phyloP scores from a whole-genome alignment of 352 stramenopile genomes.

The Pythium periplocum region DNA sequence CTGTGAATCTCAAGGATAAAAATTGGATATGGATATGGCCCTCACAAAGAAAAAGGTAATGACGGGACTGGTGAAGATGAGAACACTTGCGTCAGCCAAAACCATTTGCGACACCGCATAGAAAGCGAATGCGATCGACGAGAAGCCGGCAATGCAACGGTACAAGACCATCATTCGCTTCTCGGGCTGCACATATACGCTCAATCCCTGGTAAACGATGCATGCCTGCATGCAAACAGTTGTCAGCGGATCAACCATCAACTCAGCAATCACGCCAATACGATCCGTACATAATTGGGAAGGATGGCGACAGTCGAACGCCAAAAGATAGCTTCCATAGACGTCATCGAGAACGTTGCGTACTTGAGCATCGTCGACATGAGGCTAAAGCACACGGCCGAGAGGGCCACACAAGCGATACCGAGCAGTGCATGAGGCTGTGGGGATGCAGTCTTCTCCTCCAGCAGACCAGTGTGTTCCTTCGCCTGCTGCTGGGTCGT shows the following conservation, averaged over 20 bases:
- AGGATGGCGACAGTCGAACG: slow-evolving; percentile 43
- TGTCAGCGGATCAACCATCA: background rate
- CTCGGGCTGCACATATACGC: slow-evolving; percentile 12
- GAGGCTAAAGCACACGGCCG: slow-evolving; percentile 76
- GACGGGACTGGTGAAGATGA: slow-evolving; percentile 72
- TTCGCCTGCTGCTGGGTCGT: slow-evolving; percentile 9
- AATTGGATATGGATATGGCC: no score
- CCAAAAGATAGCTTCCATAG: slow-evolving; percentile 79
- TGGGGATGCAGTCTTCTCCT: background rate
- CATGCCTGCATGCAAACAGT: background rate
- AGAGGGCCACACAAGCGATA: slow-evolving; percentile 61
- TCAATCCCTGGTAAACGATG: background rate
- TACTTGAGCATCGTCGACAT: slow-evolving; percentile 83
- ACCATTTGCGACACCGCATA: slow-evolving; percentile 78
- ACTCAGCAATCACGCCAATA: background rate
- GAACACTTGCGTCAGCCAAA: slow-evolving; percentile 59
- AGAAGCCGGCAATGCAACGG: slow-evolving; percentile 59
- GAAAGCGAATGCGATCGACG: slow-evolving; percentile 71
- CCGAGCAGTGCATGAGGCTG: slow-evolving; percentile 50
- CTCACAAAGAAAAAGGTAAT: slow-evolving; percentile 69
- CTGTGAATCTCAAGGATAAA: no score
- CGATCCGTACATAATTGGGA: slow-evolving; percentile 55
- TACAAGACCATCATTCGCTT: slow-evolving; percentile 57
- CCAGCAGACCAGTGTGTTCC: background rate
- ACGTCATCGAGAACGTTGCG: slow-evolving; percentile 69